Conservation (phyloP, 2,329 filamentous ascomycete genomes). For the Cladosporium sp. region DNA sequence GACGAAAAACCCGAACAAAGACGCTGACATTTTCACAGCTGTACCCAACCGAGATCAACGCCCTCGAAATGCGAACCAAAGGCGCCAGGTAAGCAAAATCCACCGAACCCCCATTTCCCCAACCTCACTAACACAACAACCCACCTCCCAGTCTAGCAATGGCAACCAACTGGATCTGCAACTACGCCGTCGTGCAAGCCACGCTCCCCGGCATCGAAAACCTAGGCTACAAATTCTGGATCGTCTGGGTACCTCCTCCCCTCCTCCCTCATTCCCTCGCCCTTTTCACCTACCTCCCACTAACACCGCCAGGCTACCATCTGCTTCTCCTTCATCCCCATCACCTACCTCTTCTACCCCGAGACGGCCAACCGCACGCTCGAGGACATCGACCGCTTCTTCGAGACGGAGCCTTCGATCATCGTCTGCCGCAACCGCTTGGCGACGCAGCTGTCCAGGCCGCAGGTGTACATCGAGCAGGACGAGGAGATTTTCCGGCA, state of each 20-base stretch:
- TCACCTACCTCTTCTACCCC: constrained; percentile 48
- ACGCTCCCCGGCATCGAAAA: constrained; percentile 32
- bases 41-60: constrained; percentile 25
- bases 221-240: constrained; percentile 48
- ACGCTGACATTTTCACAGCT: not conserved
- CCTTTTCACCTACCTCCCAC: not conserved
- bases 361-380: constrained; percentile 47
- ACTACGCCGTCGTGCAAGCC: constrained; percentile 26
- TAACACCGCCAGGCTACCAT: constrained; percentile 31
- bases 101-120: not conserved
- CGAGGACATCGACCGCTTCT: constrained; percentile 35
- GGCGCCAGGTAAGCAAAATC: not conserved
- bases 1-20: too few species aligned
- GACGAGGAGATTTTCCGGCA: constrained; percentile 18
- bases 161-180: constrained; percentile 45
- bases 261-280: not conserved
- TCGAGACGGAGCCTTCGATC: constrained; percentile 22
- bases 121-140: not conserved
- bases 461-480: constrained; percentile 17
- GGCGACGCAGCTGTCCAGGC: constrained; percentile 18
- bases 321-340: constrained; percentile 47
- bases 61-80: constrained; percentile 22
- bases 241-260: constrained; percentile 40
- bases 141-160: constrained; percentile 27
- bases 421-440: constrained; percentile 16